Evolutionary conservation across 352 stramenopile species (phyloP), one percentile per base, ranked within the genome.

Genomic region (Thalassiosira allenii): DNA sequence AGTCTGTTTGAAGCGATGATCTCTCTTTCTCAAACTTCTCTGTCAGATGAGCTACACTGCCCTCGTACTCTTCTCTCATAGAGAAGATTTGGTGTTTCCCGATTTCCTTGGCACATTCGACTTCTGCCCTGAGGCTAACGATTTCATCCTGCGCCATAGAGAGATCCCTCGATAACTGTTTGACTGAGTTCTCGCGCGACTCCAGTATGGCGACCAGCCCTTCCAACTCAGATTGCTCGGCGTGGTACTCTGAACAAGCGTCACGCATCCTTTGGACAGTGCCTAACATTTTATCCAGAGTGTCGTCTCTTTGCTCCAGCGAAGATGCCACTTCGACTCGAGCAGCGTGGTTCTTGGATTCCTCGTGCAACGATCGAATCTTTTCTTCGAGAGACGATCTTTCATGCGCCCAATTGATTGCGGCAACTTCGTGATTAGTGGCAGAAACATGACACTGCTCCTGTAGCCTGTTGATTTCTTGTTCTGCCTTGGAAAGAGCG

Each of bases 91-190:
- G 32, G 44, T n/a, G 52, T 37, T 75, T 52, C 29, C 57, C 23
- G 29, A 56, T 77, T 61, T 58, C 54, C 29, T 76, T 75, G 11
- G 23, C 41, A 49, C 70, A 79, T 44, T 63, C 20, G n/a, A 81
- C 43, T 66, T 81, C 78, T 43, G 78, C 71, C 41, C 49, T 27
- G 0, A 79, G 43, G 23, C 51, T 75, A 25, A 74, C 47, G 41
- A 76, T 72, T 69, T 75, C 71, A 27, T 81, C 66, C 20, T 74
- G 49, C 25, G 65, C 32, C 30, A 79, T 34, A 14, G 32, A 57
- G 33, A 79, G 59, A 22, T 79, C 71, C 3, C 33, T 12, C 30
- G 61, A 67, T 33, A 82, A 68, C 9, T 25, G 27, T 25, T 43
- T 23, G 23, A 79, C 53, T 37, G 43, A 22, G n/a, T 44, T 33